Evolutionary conservation across 228 moss, liverwort and hornwort genomes (phyloP), one percentile per base, ranked within the genome.

Genomic region (Sphagnum magellanicum): DNA sequence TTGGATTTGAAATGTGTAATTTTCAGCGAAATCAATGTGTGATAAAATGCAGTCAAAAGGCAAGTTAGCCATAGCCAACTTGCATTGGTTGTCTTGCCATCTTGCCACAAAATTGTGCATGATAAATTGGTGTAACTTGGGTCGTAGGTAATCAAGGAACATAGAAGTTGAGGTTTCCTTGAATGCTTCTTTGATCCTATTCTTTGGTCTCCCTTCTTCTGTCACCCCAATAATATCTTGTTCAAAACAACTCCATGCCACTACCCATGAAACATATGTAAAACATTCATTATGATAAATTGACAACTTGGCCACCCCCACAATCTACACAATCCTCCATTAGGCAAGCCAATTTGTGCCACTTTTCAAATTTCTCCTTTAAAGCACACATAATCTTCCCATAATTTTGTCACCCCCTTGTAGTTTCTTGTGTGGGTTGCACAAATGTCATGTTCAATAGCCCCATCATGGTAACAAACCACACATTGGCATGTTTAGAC

Each of bases 211-310:
- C 6, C 68, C 46, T 10, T 68, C 68, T 1, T 59, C 0, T 10
- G 55, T 59, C 9, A 58, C 57, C 5, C 58, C 68, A 58, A 58
- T 47, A 11, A 68, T 49, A 11, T 68, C 68, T 4, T 48, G 6
- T 32, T 68, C 47, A 48, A 68, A 68, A 48, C 68, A 58, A 17
- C 17, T 67, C 53, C 67, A 68, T 17, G 17, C 17, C 17, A 17
- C 0, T 17, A 0, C 17, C 17, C 17, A 17, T 0, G 17, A 17
- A 17, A 17, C 17, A 17, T 17, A 0, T 17, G 17, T 17, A 17
- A 0, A 17, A 17, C 17, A 17, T 17, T 17, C 0, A 0, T 17
- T 17, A 17, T 0, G 17, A 17, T 0, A 17, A 0, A 17, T 17
- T 17, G 17, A 0, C 17, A 17, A 17, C 17, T 17, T 17, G 17